phyloP scores from a whole-genome alignment of 2,329 filamentous ascomycete genomes.

The Chaetomium sp. region DNA sequence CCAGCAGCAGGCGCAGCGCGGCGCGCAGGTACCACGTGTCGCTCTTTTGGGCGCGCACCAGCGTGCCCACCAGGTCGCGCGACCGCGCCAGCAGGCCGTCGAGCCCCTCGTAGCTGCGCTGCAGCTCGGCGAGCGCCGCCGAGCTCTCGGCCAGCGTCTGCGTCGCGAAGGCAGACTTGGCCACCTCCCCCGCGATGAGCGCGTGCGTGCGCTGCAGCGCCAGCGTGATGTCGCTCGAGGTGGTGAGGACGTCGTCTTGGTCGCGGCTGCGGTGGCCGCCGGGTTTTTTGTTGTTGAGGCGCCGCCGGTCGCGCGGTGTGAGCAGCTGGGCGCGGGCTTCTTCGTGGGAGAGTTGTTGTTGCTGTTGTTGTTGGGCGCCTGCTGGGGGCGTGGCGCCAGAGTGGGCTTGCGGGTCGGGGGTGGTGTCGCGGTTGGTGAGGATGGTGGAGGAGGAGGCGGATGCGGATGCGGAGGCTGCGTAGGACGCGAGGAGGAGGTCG shows the following conservation, averaged over 20 bases:
- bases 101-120: conserved; percentile 78
- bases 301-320: conserved; percentile 35
- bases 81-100: conserved; percentile 76
- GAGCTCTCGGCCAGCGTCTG: conserved; percentile 85
- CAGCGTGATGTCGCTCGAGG: conserved; percentile 80
- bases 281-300: conserved; percentile 39
- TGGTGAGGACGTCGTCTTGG: conserved; percentile 72
- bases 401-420: conserved; percentile 32
- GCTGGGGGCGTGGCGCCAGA: conserved; percentile 41
- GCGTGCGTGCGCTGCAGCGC: conserved; percentile 84
- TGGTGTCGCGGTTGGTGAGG: conserved; percentile 24
- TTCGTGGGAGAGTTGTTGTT: conserved; percentile 13
- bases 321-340: conserved; percentile 33
- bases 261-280: conserved; percentile 38
- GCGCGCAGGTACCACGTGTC: conserved; percentile 98
- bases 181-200: conserved; percentile 81
- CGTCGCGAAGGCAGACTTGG: conserved; percentile 84
- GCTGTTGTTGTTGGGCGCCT: not conserved
- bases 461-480: conserved; percentile 45
- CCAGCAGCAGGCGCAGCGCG: conserved; percentile 77
- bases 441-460: conserved; percentile 19
- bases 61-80: conserved; percentile 71
- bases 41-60: conserved; percentile 87
- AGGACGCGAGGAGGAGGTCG: conserved; percentile 70
- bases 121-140: conserved; percentile 75